Conservation (phyloP, 768 basidiomycete species). For the Macrolepiota fuliginosa region DNA sequence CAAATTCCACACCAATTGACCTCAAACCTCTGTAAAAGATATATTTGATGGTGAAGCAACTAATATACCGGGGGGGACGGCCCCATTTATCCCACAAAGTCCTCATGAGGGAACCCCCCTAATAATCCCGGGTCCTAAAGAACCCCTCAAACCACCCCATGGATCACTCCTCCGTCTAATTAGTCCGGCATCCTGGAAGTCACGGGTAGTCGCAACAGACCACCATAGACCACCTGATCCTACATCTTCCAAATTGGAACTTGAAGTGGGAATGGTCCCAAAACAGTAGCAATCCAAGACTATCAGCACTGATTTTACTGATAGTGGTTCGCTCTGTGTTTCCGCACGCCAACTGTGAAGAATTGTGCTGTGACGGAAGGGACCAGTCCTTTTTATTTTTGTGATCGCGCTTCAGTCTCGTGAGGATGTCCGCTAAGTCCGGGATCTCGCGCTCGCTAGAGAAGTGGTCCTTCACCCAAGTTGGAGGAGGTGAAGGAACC, state of each 20-base stretch:
- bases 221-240: no score
- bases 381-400: background rate
- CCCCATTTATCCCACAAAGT: no score
- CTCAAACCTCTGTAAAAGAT: no score
- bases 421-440: conserved; percentile 1
- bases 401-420: background rate
- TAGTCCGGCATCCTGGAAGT: no score
- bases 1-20: no score
- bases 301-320: background rate
- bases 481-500: conserved; percentile 58
- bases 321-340: background rate
- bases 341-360: background rate
- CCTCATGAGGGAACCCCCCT: no score
- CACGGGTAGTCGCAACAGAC: no score
- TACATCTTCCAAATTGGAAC: background rate
- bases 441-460: conserved; percentile 23
- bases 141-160: no score
- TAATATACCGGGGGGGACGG: no score
- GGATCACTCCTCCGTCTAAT: no score
- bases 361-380: background rate
- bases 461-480: conserved; percentile 68
- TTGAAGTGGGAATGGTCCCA: background rate
- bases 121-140: no score
- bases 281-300: background rate
- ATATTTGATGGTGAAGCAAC: no score